A percentile compares a stretch with the other conserved stretches of the same genome.
Conservation (phyloP, 371 early-diverging fungal species). For the Fennellomyces sp. region DNA sequence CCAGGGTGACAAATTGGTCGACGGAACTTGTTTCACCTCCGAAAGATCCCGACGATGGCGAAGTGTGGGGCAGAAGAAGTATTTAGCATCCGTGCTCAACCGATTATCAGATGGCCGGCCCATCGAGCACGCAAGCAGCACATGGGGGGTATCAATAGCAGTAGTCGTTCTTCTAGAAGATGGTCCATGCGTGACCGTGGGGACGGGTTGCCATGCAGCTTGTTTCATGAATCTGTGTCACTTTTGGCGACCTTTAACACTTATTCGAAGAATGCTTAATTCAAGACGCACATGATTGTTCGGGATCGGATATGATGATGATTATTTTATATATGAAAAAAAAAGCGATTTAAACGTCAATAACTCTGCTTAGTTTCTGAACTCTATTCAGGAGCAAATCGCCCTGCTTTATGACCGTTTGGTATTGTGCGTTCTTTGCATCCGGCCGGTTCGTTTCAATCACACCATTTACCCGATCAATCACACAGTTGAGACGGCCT, state of each 20-base stretch:
- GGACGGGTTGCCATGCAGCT: no score
- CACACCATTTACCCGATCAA: slow-evolving; percentile 98
- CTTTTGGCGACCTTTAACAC: no score
- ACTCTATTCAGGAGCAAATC: slow-evolving; percentile 94
- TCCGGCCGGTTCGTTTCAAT: slow-evolving; percentile 97
- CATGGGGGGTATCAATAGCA: no score
- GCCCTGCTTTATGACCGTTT: slow-evolving; percentile 94
- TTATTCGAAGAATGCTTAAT: no score
- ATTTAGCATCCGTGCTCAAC: neutral
- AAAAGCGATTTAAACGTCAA: slow-evolving; percentile 64
- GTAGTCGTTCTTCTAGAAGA: no score
- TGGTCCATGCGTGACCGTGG: no score
- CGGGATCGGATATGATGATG: slow-evolving; percentile 5
- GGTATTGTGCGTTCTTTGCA: slow-evolving; percentile 96
- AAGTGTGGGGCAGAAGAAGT: neutral
- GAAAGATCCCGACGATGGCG: slow-evolving; percentile 1
- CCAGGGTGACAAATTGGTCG: slow-evolving; percentile 1
- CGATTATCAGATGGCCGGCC: no score
- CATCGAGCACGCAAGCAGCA: no score
- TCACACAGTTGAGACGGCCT: slow-evolving; percentile 96
- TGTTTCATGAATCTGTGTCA: no score
- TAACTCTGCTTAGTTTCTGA: slow-evolving; percentile 95
- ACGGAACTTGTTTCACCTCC: neutral
- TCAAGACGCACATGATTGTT: no score
- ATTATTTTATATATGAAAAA: neutral